phyloP scores from a whole-genome alignment of 2,329 filamentous ascomycete genomes.

The Cladophialophora exuberans region DNA sequence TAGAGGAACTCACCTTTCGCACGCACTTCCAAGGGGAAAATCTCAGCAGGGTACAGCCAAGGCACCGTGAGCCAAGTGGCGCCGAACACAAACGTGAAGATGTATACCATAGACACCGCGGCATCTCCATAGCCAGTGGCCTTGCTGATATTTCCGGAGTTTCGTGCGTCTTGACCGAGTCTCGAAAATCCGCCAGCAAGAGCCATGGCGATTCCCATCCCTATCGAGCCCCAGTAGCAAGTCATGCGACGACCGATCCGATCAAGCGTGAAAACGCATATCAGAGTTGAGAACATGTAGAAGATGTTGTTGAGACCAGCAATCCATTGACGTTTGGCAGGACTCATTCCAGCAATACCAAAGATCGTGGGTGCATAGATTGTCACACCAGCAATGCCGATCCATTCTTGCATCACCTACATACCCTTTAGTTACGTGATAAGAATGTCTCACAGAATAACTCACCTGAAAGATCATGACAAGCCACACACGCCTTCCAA shows the following conservation, averaged over 20 bases:
- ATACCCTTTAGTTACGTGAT: not conserved
- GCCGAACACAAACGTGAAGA: constrained; percentile 68
- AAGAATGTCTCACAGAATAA: no score
- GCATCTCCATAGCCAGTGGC: constrained; percentile 66
- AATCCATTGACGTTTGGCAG: constrained; percentile 54
- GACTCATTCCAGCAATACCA: constrained; percentile 63
- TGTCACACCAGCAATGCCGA: constrained; percentile 67
- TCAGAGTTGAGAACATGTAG: constrained; percentile 63
- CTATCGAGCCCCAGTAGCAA: constrained; percentile 68
- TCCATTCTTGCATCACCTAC: constrained; percentile 69
- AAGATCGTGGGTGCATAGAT: constrained; percentile 65
- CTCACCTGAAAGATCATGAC: constrained; percentile 74
- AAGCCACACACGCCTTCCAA: constrained; percentile 68
- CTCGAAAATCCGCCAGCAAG: constrained; percentile 61
- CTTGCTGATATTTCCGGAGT: constrained; percentile 49
- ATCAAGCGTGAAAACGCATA: constrained; percentile 72
- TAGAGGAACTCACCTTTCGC: no score
- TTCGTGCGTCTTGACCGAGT: constrained; percentile 43
- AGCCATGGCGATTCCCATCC: constrained; percentile 69
- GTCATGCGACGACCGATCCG: constrained; percentile 71
- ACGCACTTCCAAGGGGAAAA: constrained; percentile 71
- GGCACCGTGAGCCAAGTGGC: constrained; percentile 63
- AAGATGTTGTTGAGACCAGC: constrained; percentile 61
- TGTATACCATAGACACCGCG: constrained; percentile 64
- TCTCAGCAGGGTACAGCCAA: constrained; percentile 71